A percentile compares a stretch with the other conserved stretches of the same genome.
These are phyloP conservation scores for Aquilaria agallochum DNA, from an alignment of 441 rosid genomes.

Conservation along the genomic window DNA sequence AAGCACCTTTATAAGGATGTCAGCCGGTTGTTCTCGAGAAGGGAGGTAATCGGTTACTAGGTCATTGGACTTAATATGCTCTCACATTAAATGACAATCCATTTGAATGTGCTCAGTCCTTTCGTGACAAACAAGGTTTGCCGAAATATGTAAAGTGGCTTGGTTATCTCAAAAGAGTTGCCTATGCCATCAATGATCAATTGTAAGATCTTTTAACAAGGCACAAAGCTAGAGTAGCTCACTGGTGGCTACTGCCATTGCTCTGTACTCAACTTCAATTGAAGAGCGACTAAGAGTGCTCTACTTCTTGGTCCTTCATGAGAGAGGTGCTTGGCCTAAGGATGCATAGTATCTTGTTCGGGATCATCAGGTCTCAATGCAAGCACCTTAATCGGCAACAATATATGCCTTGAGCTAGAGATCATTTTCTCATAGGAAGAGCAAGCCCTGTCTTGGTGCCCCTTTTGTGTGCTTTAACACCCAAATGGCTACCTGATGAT, in stretches of 20 bases:
- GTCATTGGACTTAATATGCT: too few species aligned
- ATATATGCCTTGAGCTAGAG: background rate
- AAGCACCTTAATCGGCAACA: background rate
- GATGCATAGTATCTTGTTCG: background rate
- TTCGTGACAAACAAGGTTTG: background rate
- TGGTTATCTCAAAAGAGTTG: background rate
- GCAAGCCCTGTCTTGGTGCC: background rate
- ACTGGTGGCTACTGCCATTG: background rate
- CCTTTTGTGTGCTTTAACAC: background rate
- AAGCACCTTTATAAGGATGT: too few species aligned
- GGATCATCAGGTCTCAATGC: background rate
- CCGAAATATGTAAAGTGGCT: background rate
- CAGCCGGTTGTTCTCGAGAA: too few species aligned
- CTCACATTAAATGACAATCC: background rate
- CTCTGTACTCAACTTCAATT: background rate
- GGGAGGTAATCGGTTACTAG: too few species aligned
- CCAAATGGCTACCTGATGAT: background rate
- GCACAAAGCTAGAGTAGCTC: background rate
- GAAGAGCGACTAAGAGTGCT: background rate
- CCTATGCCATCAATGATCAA: background rate
- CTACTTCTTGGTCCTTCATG: background rate
- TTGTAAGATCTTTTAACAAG: background rate
- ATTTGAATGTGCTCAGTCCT: background rate
- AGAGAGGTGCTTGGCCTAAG: background rate
- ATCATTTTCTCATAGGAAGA: background rate